Evolutionary conservation across 75 land plant species (phyloP).

Genomic region (Selaginella tamariscina): DNA sequence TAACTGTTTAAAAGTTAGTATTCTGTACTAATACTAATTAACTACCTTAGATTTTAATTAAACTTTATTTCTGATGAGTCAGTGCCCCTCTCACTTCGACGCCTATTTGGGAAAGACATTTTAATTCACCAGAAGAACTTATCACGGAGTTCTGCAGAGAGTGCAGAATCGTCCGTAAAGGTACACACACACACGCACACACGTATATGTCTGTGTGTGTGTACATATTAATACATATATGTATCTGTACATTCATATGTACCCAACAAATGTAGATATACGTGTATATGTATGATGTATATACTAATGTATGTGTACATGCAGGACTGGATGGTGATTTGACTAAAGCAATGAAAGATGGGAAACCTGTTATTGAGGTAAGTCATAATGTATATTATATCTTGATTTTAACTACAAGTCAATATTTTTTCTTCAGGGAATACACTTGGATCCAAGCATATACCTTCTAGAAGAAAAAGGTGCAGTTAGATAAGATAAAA

Average conservation of each 20-base stretch:
- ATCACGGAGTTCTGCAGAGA: constrained; percentile 85
- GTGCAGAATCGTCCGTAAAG: constrained; percentile 87
- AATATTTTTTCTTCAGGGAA: constrained; percentile 37
- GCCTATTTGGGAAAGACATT: constrained; percentile 84
- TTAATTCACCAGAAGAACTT: constrained; percentile 64
- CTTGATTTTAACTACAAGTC: too few species aligned
- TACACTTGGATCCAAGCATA: constrained; percentile 89
- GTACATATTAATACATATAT: too few species aligned
- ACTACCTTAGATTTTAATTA: neutral
- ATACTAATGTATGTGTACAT: neutral
- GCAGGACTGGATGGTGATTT: constrained; percentile 86
- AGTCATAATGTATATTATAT: neutral
- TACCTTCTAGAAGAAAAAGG: constrained; percentile 84
- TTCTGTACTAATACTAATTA: neutral
- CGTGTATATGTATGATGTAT: too few species aligned
- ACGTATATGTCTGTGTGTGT: too few species aligned
- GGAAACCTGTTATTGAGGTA: constrained; percentile 98
- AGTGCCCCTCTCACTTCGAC: constrained; percentile 84
- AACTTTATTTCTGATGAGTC: constrained; percentile 9
- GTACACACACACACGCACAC: too few species aligned
- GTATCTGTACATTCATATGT: too few species aligned
- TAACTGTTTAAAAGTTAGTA: neutral
- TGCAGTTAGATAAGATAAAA: constrained; percentile 20
- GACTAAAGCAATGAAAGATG: constrained; percentile 94
- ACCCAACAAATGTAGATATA: too few species aligned